Base-by-base conservation (phyloP, 805 yeast genomes). In the Candida incommunis region DNA sequence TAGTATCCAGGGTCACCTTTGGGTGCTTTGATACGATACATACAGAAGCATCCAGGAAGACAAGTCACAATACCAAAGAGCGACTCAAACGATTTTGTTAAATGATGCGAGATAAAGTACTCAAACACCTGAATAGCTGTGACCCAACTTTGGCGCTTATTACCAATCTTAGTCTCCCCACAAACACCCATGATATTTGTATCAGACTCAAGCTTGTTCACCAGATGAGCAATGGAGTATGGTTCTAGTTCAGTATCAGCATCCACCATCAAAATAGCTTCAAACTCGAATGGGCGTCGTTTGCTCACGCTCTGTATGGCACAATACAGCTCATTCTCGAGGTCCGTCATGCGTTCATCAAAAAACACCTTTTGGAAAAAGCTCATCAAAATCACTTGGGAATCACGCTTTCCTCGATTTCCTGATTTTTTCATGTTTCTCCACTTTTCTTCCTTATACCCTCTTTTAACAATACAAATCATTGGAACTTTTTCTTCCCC, bases 21-120 rank as follows among this genome's bases (percentile, higher is more conserved):
- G 22, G 95, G 95, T 0, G 94, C 73, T 61, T 88, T 88, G 59
- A 88, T 83, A 54, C 96, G 74, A 60, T 88, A 88, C 80, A 88
- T 82, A 52, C 85, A 82, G 70, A 88, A 88, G 70, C 96, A 88
- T 40, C 96, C 96, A 0, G 96, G 96, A 48, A 88, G 73, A 72
- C 96, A 88, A 1, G 96, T 87, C 21, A 88, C 96, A 54, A 92
- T 81, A 48, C 95, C 96, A 62, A 88, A 88, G 3, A 82, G 86
- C 18, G 94, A 79, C 64, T 88, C 96, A 62, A 88, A 88, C 0
- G 96, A 94, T 62, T 88, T 88, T 1, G 95, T 76, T 58, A 82
- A 94, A 65, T 88, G 96, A 65, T 88, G 96, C 2, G 96, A 87
- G 47, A 88, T 84, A 61, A 79, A 88, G 60, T 88, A 88, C 58